Evolutionary conservation across 2,329 filamentous ascomycete genomes (phyloP), one percentile per base, ranked within the genome.

Genomic region (Tolypocladium album): DNA sequence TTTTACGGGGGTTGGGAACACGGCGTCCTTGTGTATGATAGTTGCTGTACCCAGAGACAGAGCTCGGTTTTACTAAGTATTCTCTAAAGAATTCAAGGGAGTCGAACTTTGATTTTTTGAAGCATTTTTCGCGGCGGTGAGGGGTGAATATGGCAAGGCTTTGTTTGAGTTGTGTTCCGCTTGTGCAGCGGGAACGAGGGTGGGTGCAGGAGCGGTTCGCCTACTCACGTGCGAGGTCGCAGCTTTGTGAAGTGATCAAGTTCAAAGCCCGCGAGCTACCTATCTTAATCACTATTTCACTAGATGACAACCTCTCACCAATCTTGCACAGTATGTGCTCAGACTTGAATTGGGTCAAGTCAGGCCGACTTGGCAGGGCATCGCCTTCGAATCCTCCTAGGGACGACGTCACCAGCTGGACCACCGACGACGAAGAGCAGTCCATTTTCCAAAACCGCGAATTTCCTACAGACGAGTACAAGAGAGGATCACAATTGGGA

Each of bases 401-500:
- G 47, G 50, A 55, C 12, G 39, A 57, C 15, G 27, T 58, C 27
- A 53, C 15, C 22, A 45, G 34, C 45, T 71, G 69, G 69, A 65
- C 61, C 2, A 39, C 55, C 1, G 63, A 64, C 5, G 69, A 71
- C 42, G 55, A 61, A 5, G 55, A 60, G 20, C 39, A 60, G 12
- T 52, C 67, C 2, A 56, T 36, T 7, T 20, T 63, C 15, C 56
- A 62, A 20, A 61, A 65, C 8, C 60, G 58, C 8, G 52, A 56
- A 2, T 61, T 67, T 20, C 60, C 63, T 9, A 42, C 57, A 1
- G 63, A 64, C 1, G 65, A 62, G 6, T 72, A 72, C 39, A n/a
- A 59, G 0, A 62, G 66, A 3, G 71, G 71, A 17, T 53, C 27
- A 3, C 47, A 62, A 2, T 52, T 73, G 0, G 71, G 71, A 3